Percentiles rank a stretch among this genome's conserved stretches.
Conservation (phyloP, 176 grass and related monocot genomes). For the Tillandsia fasciculata region DNA sequence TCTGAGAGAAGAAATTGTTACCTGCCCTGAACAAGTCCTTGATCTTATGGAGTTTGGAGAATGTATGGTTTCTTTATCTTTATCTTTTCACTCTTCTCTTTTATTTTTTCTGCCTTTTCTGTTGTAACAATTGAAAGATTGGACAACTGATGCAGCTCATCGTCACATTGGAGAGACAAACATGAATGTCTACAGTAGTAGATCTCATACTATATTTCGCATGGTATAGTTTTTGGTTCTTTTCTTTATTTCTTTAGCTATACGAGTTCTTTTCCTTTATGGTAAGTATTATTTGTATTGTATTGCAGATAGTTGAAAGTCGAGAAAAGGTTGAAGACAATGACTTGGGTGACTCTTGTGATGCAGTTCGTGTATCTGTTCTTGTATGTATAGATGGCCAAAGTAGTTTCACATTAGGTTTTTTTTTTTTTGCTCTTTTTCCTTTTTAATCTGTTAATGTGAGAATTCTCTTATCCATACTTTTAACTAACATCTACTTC, state of each 20-base stretch:
- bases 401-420: not conserved
- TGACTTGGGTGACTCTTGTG: slow-evolving; percentile 51
- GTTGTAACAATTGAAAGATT: slow-evolving; percentile 4
- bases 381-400: slow-evolving; percentile 33
- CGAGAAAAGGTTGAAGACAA: slow-evolving; percentile 54
- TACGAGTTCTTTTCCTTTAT: not conserved
- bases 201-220: slow-evolving; percentile 94
- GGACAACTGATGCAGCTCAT: slow-evolving; percentile 49
- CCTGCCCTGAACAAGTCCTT: slow-evolving; percentile 69
- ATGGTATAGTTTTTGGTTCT: slow-evolving; percentile 44
- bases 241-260: not conserved
- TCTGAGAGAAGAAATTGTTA: slow-evolving; percentile 94
- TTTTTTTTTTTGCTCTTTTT: not conserved
- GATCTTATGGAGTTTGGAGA: slow-evolving; percentile 86
- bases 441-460: not conserved
- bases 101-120: slow-evolving; percentile 5
- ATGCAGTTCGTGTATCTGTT: slow-evolving; percentile 88
- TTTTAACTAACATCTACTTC: not conserved
- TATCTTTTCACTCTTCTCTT: slow-evolving; percentile 5
- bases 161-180: slow-evolving; percentile 95
- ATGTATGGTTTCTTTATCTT: slow-evolving; percentile 46
- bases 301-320: slow-evolving; percentile 74
- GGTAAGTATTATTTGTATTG: not conserved
- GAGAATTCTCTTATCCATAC: not conserved
- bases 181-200: slow-evolving; percentile 93